Conservation (phyloP, 2,329 filamentous ascomycete species). For the Dactylella cylindrospora region DNA sequence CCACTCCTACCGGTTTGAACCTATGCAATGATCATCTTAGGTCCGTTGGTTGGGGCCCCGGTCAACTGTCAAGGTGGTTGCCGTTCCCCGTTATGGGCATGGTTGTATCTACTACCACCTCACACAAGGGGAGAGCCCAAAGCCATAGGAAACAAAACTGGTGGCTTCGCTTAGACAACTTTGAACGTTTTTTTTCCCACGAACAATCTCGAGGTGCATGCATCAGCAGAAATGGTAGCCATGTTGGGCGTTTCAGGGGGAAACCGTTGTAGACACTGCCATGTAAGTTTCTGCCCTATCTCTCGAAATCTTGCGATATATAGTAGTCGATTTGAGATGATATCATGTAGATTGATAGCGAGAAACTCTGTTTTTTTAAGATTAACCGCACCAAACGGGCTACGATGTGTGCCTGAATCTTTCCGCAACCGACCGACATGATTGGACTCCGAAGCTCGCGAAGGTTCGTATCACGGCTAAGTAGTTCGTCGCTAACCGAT, state of each 20-base stretch:
- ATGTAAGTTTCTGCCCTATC: too few relatives aligned
- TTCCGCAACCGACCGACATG: slow-evolving; percentile 18
- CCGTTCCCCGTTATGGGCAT: slow-evolving; percentile 1
- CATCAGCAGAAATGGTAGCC: too few relatives aligned
- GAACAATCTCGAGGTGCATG: too few relatives aligned
- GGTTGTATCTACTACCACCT: slow-evolving; percentile 14
- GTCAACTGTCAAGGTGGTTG: slow-evolving; percentile 13
- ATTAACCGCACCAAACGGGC: too few relatives aligned
- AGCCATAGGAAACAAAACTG: slow-evolving; percentile 6
- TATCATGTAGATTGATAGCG: too few relatives aligned
- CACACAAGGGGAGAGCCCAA: slow-evolving; percentile 8
- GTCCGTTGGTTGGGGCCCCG: too few relatives aligned
- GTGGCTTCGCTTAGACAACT: slow-evolving; percentile 18
- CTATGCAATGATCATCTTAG: too few relatives aligned
- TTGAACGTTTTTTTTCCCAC: slow-evolving; percentile 28
- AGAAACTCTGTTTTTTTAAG: too few relatives aligned
- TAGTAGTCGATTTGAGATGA: too few relatives aligned
- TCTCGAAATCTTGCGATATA: too few relatives aligned
- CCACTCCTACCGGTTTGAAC: slow-evolving; percentile 26
- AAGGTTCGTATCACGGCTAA: slow-evolving; percentile 16
- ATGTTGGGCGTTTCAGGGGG: too few relatives aligned
- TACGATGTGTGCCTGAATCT: slow-evolving; percentile 10
- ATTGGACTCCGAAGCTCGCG: neutral
- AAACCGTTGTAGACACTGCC: too few relatives aligned
- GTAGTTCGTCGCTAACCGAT: slow-evolving; percentile 11